Conservation (phyloP, 345 rosid species). For the Dovyalis caffra region DNA sequence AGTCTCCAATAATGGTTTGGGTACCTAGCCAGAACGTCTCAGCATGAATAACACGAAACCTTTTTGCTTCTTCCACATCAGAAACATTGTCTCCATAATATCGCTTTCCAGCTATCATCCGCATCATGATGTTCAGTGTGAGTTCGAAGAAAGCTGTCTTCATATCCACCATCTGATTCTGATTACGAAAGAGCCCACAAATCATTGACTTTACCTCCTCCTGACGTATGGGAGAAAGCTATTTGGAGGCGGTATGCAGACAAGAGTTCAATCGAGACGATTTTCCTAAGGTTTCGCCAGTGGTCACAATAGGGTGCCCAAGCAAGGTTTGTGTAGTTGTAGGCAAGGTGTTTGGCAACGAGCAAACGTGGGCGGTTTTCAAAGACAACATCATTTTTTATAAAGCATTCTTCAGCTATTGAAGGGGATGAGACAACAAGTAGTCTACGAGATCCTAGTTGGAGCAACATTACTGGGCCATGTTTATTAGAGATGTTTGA, state of each 20-base stretch:
- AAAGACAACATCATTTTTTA: slow-evolving; percentile 32
- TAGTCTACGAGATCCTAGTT: slow-evolving; percentile 27
- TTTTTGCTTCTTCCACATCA: slow-evolving; percentile 16
- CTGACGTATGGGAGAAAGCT: slow-evolving; percentile 8
- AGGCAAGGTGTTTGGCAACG: slow-evolving; percentile 27
- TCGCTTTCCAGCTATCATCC: slow-evolving; percentile 37
- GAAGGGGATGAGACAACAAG: slow-evolving; percentile 32
- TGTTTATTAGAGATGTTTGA: slow-evolving; percentile 19
- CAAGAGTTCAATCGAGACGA: slow-evolving; percentile 23
- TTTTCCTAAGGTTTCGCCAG: slow-evolving; percentile 34
- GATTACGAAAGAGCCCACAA: slow-evolving; percentile 11
- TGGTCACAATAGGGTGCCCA: slow-evolving; percentile 36
- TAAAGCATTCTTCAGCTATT: slow-evolving; percentile 32
- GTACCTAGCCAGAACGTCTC: slow-evolving; percentile 24
- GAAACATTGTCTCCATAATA: slow-evolving; percentile 17
- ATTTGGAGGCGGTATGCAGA: slow-evolving; percentile 30
- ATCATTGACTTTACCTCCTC: slow-evolving; percentile 28
- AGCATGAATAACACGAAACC: slow-evolving; percentile 15
- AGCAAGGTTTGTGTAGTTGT: slow-evolving; percentile 15
- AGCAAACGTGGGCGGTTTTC: slow-evolving; percentile 35
- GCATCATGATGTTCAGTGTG: slow-evolving; percentile 38
- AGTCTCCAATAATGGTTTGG: slow-evolving; percentile 17
- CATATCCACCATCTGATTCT: not conserved
- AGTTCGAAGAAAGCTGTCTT: slow-evolving; percentile 37
- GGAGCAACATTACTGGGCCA: slow-evolving; percentile 23